Evolutionary conservation across 805 yeast species (phyloP), one percentile per base, ranked within the genome.

Genomic region (Kodamaea kaohsiungensis): DNA sequence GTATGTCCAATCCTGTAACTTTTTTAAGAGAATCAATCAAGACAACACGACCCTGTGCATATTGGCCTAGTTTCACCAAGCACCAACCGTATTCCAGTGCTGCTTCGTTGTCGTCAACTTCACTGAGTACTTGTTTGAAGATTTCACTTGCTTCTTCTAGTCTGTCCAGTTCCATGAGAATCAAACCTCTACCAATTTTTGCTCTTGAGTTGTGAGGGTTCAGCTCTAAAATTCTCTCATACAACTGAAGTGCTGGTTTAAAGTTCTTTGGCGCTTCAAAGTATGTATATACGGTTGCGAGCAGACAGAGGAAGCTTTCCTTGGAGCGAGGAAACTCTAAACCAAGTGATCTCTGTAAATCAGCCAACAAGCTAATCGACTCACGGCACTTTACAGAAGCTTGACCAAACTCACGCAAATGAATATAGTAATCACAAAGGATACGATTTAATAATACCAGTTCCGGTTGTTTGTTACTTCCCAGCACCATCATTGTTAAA

Each of bases 241-340:
- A 95, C 13, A 91, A 68, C 48, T 82, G 83, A 27, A 87, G 65
- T 0, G 99, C 98, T 22, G 86, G 77, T 1, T 82, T 76, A 63
- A 83, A 90, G 69, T 93, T 89, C 68, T 91, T 91, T 9, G 98
- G 99, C 0, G 98, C 88, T 66, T 93, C 97, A 63, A 86, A 81
- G 64, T 89, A 87, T 0, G 96, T 89, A 64, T 91, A 89, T 1
- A 88, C 79, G 0, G 85, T 81, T 0, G 95, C 98, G 52, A 89
- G 75, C 19, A 82, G 76, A 38, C 91, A 78, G 7, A 87, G 75
- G 18, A 89, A 70, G 50, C 85, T 88, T 50, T 77, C 78, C 59
- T 78, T 82, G 1, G 91, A 77, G 57, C 83, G 71, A 0, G 67
- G 65, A 40, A 89, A 73, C 8, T 68, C 64, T 7, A 79, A 71